A percentile compares a stretch with the other conserved stretches of the same genome.
Evolutionary conservation across 2,329 filamentous ascomycete genomes (phyloP).

Genomic region (Didymella arachidicola): DNA sequence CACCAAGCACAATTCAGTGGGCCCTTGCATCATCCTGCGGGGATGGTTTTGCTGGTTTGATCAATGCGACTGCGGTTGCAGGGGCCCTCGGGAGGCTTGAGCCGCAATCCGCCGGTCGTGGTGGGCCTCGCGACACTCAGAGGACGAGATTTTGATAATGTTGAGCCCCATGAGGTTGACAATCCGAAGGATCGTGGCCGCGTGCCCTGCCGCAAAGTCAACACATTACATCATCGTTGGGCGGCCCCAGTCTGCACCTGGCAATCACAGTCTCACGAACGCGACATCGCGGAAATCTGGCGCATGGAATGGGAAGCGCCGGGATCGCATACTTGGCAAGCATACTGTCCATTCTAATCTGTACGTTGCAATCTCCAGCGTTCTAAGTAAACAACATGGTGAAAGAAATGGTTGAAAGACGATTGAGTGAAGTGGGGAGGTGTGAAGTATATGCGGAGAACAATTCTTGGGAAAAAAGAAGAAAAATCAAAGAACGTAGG

Average conservation of each 20-base stretch:
- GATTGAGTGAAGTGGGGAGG: background rate
- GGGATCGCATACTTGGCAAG: too few species aligned
- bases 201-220: slow-evolving; percentile 8
- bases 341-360: background rate
- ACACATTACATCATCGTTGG: slow-evolving; percentile 19
- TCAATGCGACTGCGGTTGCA: slow-evolving; percentile 10
- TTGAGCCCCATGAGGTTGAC: slow-evolving; percentile 2
- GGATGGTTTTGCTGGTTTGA: slow-evolving; percentile 12
- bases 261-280: slow-evolving; percentile 2
- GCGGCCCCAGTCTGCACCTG: background rate
- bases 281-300: background rate
- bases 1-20: slow-evolving; percentile 14
- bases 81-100: slow-evolving; percentile 9
- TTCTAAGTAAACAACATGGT: background rate
- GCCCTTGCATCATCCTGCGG: slow-evolving; percentile 21
- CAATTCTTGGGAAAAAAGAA: background rate
- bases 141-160: slow-evolving; percentile 4
- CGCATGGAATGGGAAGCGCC: background rate
- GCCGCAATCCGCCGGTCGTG: slow-evolving; percentile 16
- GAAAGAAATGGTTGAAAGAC: background rate
- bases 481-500: too few species aligned
- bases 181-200: slow-evolving; percentile 2
- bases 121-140: slow-evolving; percentile 3
- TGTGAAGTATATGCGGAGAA: background rate
- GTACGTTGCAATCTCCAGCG: background rate